phyloP scores from a whole-genome alignment of 2,329 filamentous ascomycete species.

The Cryphonectria naterciae region DNA sequence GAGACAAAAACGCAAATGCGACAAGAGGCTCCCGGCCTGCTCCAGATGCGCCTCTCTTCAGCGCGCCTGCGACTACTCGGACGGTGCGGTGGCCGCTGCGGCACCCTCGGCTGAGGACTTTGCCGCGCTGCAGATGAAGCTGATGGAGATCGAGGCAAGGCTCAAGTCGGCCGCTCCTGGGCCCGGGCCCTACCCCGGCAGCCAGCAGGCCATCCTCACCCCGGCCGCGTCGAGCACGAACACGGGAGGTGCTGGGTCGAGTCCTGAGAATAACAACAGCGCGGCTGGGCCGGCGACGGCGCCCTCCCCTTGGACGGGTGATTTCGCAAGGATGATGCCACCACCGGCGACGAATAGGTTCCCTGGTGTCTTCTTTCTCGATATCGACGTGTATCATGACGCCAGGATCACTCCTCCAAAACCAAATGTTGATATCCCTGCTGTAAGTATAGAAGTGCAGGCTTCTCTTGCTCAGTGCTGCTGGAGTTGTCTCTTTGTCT shows the following conservation, averaged over 20 bases:
- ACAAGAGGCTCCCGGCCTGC: slow-evolving; percentile 54
- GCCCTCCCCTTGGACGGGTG: slow-evolving; percentile 28
- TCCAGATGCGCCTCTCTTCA: slow-evolving; percentile 49
- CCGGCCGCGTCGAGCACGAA: slow-evolving; percentile 12
- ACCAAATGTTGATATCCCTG: slow-evolving; percentile 44
- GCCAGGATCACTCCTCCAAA: slow-evolving; percentile 43
- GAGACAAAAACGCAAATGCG: slow-evolving; percentile 56
- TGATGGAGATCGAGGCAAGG: slow-evolving; percentile 44
- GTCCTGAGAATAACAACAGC: slow-evolving; percentile 13
- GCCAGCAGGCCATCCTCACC: neutral
- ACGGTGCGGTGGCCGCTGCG: slow-evolving; percentile 37
- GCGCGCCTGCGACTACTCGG: slow-evolving; percentile 47
- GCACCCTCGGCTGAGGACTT: slow-evolving; percentile 45
- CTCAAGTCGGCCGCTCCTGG: slow-evolving; percentile 32
- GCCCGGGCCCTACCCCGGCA: neutral
- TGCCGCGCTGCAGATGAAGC: slow-evolving; percentile 41
- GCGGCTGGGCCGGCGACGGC: slow-evolving; percentile 21
- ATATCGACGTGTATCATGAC: slow-evolving; percentile 45
- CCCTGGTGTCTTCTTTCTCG: slow-evolving; percentile 49
- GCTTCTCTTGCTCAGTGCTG: neutral
- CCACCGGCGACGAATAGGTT: slow-evolving; percentile 37
- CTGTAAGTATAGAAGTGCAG: slow-evolving; percentile 36
- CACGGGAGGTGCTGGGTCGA: neutral
- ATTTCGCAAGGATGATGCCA: neutral
- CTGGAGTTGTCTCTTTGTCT: too few species aligned